Base-by-base conservation (phyloP, 345 rosid species). In the Angophora floribunda region DNA sequence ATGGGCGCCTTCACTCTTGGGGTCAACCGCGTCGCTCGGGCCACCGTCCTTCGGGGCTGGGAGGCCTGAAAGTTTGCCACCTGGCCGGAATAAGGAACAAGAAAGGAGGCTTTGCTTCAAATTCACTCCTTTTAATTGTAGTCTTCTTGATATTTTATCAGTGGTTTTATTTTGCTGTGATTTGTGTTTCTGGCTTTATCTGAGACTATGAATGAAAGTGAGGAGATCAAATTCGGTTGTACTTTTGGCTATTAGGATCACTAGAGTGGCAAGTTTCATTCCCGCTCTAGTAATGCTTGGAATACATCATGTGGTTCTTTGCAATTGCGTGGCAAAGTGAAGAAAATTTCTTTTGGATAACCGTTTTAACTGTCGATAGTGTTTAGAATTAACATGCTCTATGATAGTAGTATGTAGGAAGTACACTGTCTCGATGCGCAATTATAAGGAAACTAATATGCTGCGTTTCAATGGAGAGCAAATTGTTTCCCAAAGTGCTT, bases 1-100 rank as follows among this genome's bases (percentile, higher is more conserved):
- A 97, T 97, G 99, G 99, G 99, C 90, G 99, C 99, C 75, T 98
- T 98, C 93, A 97, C 98, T 19, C 94, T 98, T 0, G 99, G 98
- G n/a, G 96, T 98, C 80, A 98, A 97, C 91, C 98, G 99, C 0
- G 99, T 98, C 2, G 99, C 98, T 4, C 94, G 95, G 87, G 99
- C 99, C 4, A 98, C 99, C 4, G 91, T 93, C 85, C 97, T 97
- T 45, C 89, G 98, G 87, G 99, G 99, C 19, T 98, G 98, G 99
- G 99, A 92, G 91, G 97, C 99, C 67, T 97, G 95, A 89, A 85
- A 22, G 53, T 9, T 28, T 15, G 16, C 45, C 11, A 41, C 16
- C 75, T 3, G 9, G 14, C 36, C 51, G 11, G 5, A 36, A 30
- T 51, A 47, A 41, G 45, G 14, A 87, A 93, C 91, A 90, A 93